These are phyloP conservation scores for Colletotrichum abscissum DNA, from an alignment of 2,329 filamentous ascomycete genomes.

Conservation along the genomic window DNA sequence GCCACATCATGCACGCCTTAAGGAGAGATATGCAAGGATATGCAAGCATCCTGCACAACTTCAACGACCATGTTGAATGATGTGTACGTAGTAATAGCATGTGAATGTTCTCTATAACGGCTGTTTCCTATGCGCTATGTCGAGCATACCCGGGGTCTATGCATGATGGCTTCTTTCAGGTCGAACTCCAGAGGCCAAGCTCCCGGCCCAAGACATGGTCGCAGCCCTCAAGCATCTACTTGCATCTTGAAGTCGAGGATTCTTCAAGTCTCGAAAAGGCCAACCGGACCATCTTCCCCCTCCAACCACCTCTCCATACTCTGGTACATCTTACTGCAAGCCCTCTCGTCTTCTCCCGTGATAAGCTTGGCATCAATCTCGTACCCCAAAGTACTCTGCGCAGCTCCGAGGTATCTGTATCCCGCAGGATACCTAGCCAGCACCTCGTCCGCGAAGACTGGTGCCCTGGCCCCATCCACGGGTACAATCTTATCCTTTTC, in stretches of 20 bases:
- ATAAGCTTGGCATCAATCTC: constrained; percentile 53
- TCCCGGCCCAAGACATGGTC: background rate
- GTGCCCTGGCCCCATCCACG: constrained; percentile 53
- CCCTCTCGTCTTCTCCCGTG: constrained; percentile 48
- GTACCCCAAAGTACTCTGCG: constrained; percentile 58
- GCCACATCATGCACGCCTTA: background rate
- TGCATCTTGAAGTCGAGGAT: background rate
- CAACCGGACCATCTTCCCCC: constrained; percentile 37
- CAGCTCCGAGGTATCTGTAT: constrained; percentile 58
- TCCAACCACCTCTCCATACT: constrained; percentile 55
- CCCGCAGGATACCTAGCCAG: constrained; percentile 55
- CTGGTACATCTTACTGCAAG: constrained; percentile 54
- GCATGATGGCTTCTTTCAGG: background rate
- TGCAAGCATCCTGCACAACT: background rate
- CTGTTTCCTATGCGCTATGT: background rate
- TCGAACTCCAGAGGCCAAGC: background rate
- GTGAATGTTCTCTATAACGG: background rate
- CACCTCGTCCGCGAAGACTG: constrained; percentile 49
- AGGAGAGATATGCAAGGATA: background rate
- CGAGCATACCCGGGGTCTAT: background rate
- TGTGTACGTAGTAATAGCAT: background rate
- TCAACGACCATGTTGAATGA: background rate
- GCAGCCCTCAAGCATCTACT: background rate
- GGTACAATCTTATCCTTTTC: constrained; percentile 62
- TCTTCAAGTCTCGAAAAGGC: background rate